A percentile compares a stretch with the other conserved stretches of the same genome.
phyloP scores from a whole-genome alignment of 1,284 basidiomycete genomes.

The Malassezia yamatoensis region DNA sequence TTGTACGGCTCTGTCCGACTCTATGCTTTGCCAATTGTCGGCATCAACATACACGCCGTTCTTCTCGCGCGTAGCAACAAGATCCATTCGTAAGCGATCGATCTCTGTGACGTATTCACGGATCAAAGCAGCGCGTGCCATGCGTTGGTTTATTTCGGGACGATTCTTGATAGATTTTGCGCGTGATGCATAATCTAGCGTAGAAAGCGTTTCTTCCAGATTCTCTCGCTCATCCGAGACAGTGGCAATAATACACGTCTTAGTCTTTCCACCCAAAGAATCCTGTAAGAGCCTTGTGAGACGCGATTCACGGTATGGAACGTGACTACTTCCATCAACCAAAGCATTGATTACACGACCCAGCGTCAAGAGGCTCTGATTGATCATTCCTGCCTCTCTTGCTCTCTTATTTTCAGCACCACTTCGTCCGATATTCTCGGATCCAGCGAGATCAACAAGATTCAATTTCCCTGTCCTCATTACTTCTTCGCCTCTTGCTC shows the following conservation, averaged over 20 bases:
- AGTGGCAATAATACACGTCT: conserved; percentile 96
- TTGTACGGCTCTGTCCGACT: conserved; percentile 30
- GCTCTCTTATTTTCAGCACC: conserved; percentile 92
- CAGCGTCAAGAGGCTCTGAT: conserved; percentile 88
- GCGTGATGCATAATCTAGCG: conserved; percentile 89
- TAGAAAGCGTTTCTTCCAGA: conserved; percentile 93
- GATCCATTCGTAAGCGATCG: conserved; percentile 79
- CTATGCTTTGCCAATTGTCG: conserved; percentile 34
- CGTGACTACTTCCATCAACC: conserved; percentile 75
- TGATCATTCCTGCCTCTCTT: conserved; percentile 96
- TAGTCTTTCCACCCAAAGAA: conserved; percentile 92
- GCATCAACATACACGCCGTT: conserved; percentile 40
- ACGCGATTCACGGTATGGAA: conserved; percentile 78
- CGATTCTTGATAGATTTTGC: conserved; percentile 94
- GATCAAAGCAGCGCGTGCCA: conserved; percentile 80
- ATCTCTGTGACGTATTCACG: conserved; percentile 95
- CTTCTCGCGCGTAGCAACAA: conserved; percentile 52
- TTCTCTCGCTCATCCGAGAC: conserved; percentile 53
- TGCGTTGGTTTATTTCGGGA: conserved; percentile 86
- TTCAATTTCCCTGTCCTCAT: conserved; percentile 90
- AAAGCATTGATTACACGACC: conserved; percentile 94
- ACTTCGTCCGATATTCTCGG: conserved; percentile 90
- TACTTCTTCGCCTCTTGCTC: conserved; percentile 66
- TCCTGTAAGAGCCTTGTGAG: conserved; percentile 95
- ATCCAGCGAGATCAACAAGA: conserved; percentile 91